phyloP scores from a whole-genome alignment of 257 asterid genomes.

The Marsdenia floribunda region DNA sequence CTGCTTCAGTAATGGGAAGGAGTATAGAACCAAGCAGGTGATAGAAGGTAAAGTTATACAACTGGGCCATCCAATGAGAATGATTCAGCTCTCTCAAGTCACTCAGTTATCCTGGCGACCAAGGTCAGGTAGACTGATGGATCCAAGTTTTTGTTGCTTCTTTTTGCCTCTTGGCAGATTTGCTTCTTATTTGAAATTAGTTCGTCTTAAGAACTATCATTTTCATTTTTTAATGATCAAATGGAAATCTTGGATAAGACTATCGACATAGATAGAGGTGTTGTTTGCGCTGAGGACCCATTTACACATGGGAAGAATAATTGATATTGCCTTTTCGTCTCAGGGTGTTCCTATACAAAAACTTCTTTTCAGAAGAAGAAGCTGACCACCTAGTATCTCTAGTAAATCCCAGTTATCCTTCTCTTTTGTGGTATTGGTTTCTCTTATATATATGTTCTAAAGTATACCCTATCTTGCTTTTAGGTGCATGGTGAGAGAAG shows the following conservation, averaged over 20 bases:
- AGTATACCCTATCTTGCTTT: slow-evolving; percentile 13
- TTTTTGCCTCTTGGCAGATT: slow-evolving; percentile 15
- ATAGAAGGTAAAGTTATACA: slow-evolving; percentile 28
- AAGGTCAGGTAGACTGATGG: slow-evolving; percentile 76
- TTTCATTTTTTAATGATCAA: neutral
- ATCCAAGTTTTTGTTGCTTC: slow-evolving; percentile 20
- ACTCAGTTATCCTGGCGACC: slow-evolving; percentile 76
- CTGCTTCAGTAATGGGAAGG: slow-evolving; percentile 41
- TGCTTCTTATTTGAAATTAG: neutral
- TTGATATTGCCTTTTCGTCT: slow-evolving; percentile 27
- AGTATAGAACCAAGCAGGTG: slow-evolving; percentile 42
- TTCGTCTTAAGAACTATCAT: neutral
- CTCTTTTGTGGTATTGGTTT: slow-evolving; percentile 6
- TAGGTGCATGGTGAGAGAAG: slow-evolving; percentile 35
- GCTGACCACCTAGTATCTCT: slow-evolving; percentile 57
- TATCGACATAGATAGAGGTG: neutral
- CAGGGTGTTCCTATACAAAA: slow-evolving; percentile 74
- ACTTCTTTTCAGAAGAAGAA: slow-evolving; percentile 71
- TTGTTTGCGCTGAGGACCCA: too few species aligned
- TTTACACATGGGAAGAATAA: neutral
- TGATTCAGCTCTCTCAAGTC: slow-evolving; percentile 58
- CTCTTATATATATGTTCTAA: neutral
- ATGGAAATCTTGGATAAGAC: neutral
- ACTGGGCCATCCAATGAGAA: slow-evolving; percentile 22
- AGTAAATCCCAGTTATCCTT: slow-evolving; percentile 34